Conservation (phyloP, 176 grass and related monocot genomes). For the Hordeum vulgare region MorexV3_pseudomolecules_assembly NC_058521.1:416768052-416768551, state of each 20-base stretch:
- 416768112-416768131: conserved; percentile 81
- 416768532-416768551: conserved; percentile 85
- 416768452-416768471: conserved; percentile 75
- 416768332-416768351: conserved; percentile 97
- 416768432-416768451: conserved; percentile 52
- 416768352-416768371: conserved; percentile 95
- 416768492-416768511: conserved; percentile 50
- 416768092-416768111: conserved; percentile 78
- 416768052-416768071: conserved; percentile 98
- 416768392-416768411: conserved; percentile 72
- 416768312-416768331: conserved; percentile 40
- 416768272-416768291: no score
- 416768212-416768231: background rate
- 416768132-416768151: conserved; percentile 87
- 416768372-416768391: conserved; percentile 89
- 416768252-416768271: no score
- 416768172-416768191: conserved; percentile 15
- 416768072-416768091: conserved; percentile 68
- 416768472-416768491: conserved; percentile 74
- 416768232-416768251: no score
- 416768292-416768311: background rate
- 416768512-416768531: conserved; percentile 72
- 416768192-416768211: background rate
- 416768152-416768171: conserved; percentile 90
- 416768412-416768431: conserved; percentile 86